phyloP scores from a whole-genome alignment of 805 yeast genomes.

The Teunomyces kruisii region DNA sequence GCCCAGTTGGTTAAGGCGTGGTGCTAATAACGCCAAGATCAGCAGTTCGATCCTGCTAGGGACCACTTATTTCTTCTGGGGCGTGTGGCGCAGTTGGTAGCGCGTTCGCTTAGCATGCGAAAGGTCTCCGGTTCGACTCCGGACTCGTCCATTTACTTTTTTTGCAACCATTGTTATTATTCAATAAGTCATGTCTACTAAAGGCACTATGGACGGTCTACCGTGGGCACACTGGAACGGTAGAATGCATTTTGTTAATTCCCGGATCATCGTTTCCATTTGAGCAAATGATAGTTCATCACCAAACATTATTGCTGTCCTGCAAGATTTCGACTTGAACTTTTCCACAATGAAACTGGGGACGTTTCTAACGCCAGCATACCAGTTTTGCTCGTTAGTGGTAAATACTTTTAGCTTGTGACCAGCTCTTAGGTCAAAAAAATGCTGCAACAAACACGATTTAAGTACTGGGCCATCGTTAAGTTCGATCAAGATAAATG shows the following conservation, averaged over 20 bases:
- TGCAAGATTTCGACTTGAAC: constrained; percentile 63
- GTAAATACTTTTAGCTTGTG: constrained; percentile 19
- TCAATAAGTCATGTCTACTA: constrained; percentile 24
- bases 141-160: constrained; percentile 60
- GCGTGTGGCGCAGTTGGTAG: constrained; percentile 85
- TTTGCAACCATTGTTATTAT: background rate
- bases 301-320: constrained; percentile 73
- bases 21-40: constrained; percentile 55
- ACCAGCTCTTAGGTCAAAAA: constrained; percentile 39
- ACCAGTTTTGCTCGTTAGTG: constrained; percentile 17
- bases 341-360: constrained; percentile 53
- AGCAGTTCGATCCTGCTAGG: constrained; percentile 43
- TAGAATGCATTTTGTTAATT: constrained; percentile 47
- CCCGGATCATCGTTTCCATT: constrained; percentile 44
- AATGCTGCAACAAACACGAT: constrained; percentile 42
- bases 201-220: constrained; percentile 67
- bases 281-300: constrained; percentile 42
- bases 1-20: constrained; percentile 64
- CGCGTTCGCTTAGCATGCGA: constrained; percentile 81
- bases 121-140: constrained; percentile 79
- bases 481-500: constrained; percentile 34
- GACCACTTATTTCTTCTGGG: constrained; percentile 7
- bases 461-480: constrained; percentile 29
- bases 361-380: constrained; percentile 24
- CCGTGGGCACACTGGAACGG: constrained; percentile 91